These are phyloP conservation scores for Protostelium mycophagum DNA, from an alignment of 78 protist genomes.

Conservation along the genomic window DNA sequence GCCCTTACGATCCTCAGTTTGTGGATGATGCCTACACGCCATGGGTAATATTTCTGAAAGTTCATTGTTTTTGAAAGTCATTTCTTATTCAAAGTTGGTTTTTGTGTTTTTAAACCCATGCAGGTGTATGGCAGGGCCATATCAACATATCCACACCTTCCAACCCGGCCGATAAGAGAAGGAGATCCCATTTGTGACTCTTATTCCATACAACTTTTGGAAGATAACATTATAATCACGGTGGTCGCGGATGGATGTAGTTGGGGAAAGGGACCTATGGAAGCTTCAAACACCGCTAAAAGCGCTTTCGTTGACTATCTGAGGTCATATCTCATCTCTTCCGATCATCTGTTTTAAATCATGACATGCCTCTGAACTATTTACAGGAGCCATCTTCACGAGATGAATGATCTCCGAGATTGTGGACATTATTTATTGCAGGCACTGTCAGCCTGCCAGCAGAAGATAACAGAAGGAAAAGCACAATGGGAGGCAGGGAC, in stretches of 20 bases:
- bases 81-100: background rate
- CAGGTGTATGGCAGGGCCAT: constrained; percentile 34
- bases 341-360: background rate
- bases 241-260: constrained; percentile 67
- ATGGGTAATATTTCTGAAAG: background rate
- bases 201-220: constrained; percentile 35
- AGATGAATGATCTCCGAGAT: constrained; percentile 51
- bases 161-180: constrained; percentile 43
- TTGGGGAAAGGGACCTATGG: constrained; percentile 62
- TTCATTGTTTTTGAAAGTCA: background rate
- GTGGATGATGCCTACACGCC: background rate
- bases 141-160: constrained; percentile 57
- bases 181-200: constrained; percentile 65
- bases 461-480: constrained; percentile 49
- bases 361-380: too few relatives aligned
- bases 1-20: background rate
- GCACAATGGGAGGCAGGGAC: constrained; percentile 68
- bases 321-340: constrained; percentile 17
- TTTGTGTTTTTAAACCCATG: constrained; percentile 10
- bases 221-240: constrained; percentile 24
- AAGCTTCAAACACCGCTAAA: constrained; percentile 54
- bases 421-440: constrained; percentile 55
- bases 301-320: constrained; percentile 55
- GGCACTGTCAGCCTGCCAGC: constrained; percentile 47
- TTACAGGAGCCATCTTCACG: constrained; percentile 10